Percentiles rank a stretch among this genome's conserved stretches.
Conservation (phyloP, 768 basidiomycete species). For the Lyophyllum atratum region DNA sequence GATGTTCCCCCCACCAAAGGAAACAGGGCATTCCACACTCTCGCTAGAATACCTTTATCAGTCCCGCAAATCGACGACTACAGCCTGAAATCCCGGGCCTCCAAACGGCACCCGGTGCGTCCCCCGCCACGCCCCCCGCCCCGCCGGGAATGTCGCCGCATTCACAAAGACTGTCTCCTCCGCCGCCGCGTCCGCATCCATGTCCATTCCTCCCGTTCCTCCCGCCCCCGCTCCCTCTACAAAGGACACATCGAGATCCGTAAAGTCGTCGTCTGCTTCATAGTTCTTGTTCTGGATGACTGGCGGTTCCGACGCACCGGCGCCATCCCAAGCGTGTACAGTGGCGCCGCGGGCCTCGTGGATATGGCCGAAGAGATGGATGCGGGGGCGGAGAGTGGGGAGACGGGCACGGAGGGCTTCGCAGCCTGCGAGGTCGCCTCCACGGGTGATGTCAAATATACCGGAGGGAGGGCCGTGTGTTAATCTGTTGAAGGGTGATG, state of each 20-base stretch:
- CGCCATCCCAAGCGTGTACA: conserved; percentile 37
- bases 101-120: conserved; percentile 29
- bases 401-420: conserved; percentile 41
- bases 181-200: background rate
- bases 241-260: conserved; percentile 14
- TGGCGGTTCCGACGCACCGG: background rate
- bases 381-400: conserved; percentile 38
- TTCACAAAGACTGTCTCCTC: conserved; percentile 44
- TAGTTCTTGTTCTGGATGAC: background rate
- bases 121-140: conserved; percentile 22
- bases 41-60: background rate
- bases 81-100: conserved; percentile 43
- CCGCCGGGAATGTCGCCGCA: conserved; percentile 41
- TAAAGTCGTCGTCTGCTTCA: no score
- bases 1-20: no score
- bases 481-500: background rate
- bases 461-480: conserved; percentile 12
- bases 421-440: conserved; percentile 50
- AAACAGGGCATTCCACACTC: no score
- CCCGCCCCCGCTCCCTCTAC: conserved; percentile 2
- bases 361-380: conserved; percentile 67
- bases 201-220: background rate
- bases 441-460: conserved; percentile 48
- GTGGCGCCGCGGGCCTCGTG: conserved; percentile 60
- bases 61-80: conserved; percentile 45